These are phyloP conservation scores for Phytophthora capsici DNA, from an alignment of 352 stramenopile species.

Conservation along the genomic window DNA sequence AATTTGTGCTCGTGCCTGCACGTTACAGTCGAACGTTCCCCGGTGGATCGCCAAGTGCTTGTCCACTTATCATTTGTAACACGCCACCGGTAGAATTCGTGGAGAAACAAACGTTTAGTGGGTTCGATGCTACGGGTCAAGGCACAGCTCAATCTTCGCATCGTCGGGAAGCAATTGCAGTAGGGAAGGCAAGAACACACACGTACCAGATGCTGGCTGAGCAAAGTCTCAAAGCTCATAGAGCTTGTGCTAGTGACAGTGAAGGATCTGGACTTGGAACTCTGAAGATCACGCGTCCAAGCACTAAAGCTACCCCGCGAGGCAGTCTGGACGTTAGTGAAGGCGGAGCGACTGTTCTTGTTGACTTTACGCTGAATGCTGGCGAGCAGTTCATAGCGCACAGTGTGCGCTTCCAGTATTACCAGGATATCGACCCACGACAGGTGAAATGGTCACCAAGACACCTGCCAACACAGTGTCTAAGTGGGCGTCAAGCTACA, in stretches of 20 bases:
- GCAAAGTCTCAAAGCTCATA: slow-evolving; percentile 47
- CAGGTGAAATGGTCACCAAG: slow-evolving; percentile 65
- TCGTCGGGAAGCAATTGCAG: slow-evolving; percentile 36
- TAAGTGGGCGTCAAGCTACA: slow-evolving; percentile 43
- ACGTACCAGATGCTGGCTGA: slow-evolving; percentile 68
- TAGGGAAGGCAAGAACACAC: slow-evolving; percentile 50
- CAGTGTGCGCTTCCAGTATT: slow-evolving; percentile 72
- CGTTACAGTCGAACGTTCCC: slow-evolving; percentile 66
- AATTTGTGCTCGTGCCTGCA: slow-evolving; percentile 65
- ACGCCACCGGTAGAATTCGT: slow-evolving; percentile 65
- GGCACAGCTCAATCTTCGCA: slow-evolving; percentile 23
- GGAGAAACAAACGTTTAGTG: slow-evolving; percentile 37
- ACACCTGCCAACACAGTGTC: slow-evolving; percentile 56
- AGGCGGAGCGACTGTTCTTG: slow-evolving; percentile 51
- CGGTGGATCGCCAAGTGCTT: slow-evolving; percentile 54
- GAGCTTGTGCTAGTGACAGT: slow-evolving; percentile 9
- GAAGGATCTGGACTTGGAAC: slow-evolving; percentile 10
- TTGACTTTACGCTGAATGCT: slow-evolving; percentile 80
- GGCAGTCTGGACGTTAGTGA: slow-evolving; percentile 17
- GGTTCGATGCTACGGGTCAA: slow-evolving; percentile 5
- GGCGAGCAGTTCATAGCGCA: slow-evolving; percentile 82
- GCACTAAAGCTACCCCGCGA: slow-evolving; percentile 18
- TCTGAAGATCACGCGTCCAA: slow-evolving; percentile 26
- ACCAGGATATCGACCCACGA: slow-evolving; percentile 47
- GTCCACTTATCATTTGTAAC: slow-evolving; percentile 64